Conservation (phyloP, 768 basidiomycete species). For the Polyporus arcularius region DNA sequence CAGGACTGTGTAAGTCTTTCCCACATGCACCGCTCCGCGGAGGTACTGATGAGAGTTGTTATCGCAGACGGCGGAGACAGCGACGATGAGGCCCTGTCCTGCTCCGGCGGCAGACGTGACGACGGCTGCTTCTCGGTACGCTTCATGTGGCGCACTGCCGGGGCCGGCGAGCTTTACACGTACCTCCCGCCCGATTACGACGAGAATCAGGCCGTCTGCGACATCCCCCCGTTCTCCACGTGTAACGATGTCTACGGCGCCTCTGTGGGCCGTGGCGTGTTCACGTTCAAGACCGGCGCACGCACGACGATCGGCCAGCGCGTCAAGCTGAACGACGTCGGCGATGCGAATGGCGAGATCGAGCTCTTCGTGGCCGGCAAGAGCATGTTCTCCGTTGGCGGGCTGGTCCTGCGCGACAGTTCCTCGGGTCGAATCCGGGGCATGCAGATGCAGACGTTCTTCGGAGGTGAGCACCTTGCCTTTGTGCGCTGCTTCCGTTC, state of each 20-base stretch:
- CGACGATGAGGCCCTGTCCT: slow-evolving; percentile 49
- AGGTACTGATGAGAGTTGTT: background rate
- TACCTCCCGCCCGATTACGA: slow-evolving; percentile 47
- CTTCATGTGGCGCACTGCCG: slow-evolving; percentile 66
- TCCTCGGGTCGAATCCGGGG: slow-evolving; percentile 58
- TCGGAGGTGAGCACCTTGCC: slow-evolving; percentile 51
- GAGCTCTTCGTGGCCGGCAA: slow-evolving; percentile 66
- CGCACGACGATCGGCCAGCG: slow-evolving; percentile 72
- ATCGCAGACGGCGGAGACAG: slow-evolving; percentile 57
- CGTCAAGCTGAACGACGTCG: slow-evolving; percentile 72
- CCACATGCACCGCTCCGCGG: background rate
- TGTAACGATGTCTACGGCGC: slow-evolving; percentile 68
- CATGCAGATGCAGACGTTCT: slow-evolving; percentile 81
- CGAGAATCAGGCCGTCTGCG: slow-evolving; percentile 52
- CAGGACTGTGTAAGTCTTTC: slow-evolving; percentile 59
- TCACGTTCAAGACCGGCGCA: slow-evolving; percentile 58
- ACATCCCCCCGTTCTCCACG: slow-evolving; percentile 48
- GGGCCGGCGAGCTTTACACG: slow-evolving; percentile 45
- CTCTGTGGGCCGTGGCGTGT: slow-evolving; percentile 69
- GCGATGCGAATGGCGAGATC: slow-evolving; percentile 69
- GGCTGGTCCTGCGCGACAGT: slow-evolving; percentile 55
- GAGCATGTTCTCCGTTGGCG: slow-evolving; percentile 58
- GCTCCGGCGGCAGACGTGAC: slow-evolving; percentile 68
- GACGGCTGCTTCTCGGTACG: slow-evolving; percentile 65
- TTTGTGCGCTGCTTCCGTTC: background rate